A percentile compares a stretch with the other conserved stretches of the same genome.
Evolutionary conservation across 352 stramenopile genomes (phyloP).

Genomic region (Aphanomyces invadans): DNA sequence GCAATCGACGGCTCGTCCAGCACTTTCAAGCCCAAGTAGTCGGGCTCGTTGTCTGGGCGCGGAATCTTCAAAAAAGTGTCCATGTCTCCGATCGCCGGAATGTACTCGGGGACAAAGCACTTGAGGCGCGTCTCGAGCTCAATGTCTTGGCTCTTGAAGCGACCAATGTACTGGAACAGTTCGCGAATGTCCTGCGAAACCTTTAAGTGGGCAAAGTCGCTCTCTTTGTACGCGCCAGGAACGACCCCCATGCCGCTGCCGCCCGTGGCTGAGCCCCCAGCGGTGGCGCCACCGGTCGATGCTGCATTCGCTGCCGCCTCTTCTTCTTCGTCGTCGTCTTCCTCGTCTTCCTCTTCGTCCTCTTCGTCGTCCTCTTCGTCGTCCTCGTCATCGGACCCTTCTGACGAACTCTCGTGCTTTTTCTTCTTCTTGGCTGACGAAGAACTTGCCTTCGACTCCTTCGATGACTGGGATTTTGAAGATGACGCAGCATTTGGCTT

Average conservation of each 20-base stretch:
- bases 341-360: slow-evolving; percentile 32
- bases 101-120: slow-evolving; percentile 96
- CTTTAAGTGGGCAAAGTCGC: slow-evolving; percentile 81
- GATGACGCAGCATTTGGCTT: slow-evolving; percentile 23
- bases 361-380: slow-evolving; percentile 61
- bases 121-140: slow-evolving; percentile 93
- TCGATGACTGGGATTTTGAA: slow-evolving; percentile 28
- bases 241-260: slow-evolving; percentile 30
- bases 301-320: slow-evolving; percentile 25
- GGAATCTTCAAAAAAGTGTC: slow-evolving; percentile 95
- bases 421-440: slow-evolving; percentile 36
- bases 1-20: slow-evolving; percentile 88
- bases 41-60: slow-evolving; percentile 81
- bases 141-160: slow-evolving; percentile 93
- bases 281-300: background rate
- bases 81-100: slow-evolving; percentile 94
- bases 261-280: background rate
- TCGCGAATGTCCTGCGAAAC: slow-evolving; percentile 86
- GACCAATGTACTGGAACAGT: slow-evolving; percentile 90
- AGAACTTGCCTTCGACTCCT: slow-evolving; percentile 28
- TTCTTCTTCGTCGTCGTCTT: slow-evolving; percentile 49
- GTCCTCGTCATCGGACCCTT: slow-evolving; percentile 56
- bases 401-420: slow-evolving; percentile 52
- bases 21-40: slow-evolving; percentile 89
- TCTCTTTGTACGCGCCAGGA: slow-evolving; percentile 78